Evolutionary conservation across 2,329 filamentous ascomycete species (phyloP).

Genomic region (Boeremia lycopersici): DNA sequence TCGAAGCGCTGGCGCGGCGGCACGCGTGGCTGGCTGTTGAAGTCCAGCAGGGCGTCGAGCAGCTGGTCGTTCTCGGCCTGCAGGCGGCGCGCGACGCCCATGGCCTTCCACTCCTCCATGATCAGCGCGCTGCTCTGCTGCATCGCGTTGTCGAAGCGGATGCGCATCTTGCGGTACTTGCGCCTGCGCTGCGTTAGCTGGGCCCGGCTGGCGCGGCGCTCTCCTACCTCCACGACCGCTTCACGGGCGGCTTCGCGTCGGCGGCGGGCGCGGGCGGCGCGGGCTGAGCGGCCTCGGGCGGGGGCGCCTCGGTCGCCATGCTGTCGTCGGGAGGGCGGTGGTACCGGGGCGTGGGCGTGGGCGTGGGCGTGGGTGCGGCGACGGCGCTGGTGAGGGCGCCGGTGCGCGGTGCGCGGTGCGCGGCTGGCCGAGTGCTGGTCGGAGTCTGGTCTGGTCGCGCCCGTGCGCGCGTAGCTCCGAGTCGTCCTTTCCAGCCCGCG

Average conservation of each 20-base stretch:
- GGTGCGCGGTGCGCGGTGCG: not conserved
- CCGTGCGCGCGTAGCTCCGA: slow-evolving; percentile 4
- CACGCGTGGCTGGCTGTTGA: slow-evolving; percentile 84
- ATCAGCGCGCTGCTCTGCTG: slow-evolving; percentile 82
- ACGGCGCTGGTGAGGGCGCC: not conserved
- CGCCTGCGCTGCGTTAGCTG: slow-evolving; percentile 58
- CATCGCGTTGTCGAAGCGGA: slow-evolving; percentile 78
- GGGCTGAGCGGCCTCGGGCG: slow-evolving; percentile 12
- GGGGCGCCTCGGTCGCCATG: slow-evolving; percentile 39
- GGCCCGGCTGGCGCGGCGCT: not conserved
- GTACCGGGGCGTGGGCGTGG: not conserved
- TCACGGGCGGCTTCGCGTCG: slow-evolving; percentile 37
- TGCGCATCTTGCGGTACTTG: slow-evolving; percentile 93
- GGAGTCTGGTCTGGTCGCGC: slow-evolving; percentile 1
- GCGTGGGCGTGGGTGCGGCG: not conserved
- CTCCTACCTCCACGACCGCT: slow-evolving; percentile 48
- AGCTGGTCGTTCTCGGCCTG: slow-evolving; percentile 92
- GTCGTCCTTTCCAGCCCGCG: slow-evolving; percentile 9
- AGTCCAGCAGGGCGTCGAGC: slow-evolving; percentile 84
- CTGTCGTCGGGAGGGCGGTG: not conserved
- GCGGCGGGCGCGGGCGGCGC: slow-evolving; percentile 12
- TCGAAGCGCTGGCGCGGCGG: slow-evolving; percentile 76
- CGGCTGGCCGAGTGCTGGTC: not conserved
- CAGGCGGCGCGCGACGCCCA: slow-evolving; percentile 79
- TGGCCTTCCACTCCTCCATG: slow-evolving; percentile 78